Evolutionary conservation across 352 stramenopile species (phyloP).

Genomic region (Elongisporangium senticosum): DNA sequence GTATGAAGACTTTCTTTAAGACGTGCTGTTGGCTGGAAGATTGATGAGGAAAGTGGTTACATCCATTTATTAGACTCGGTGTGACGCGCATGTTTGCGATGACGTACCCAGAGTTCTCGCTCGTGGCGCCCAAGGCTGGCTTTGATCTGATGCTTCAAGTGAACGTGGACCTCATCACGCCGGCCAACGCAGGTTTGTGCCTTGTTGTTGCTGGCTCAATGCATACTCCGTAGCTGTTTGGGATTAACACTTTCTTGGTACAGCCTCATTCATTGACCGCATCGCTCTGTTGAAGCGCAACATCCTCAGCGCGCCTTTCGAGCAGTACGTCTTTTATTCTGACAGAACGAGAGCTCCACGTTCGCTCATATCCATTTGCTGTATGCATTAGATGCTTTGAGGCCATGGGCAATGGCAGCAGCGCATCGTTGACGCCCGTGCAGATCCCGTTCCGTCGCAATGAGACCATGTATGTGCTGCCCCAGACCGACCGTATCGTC

Average conservation of each 20-base stretch:
- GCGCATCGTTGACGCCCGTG: conserved; percentile 45
- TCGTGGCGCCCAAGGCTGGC: conserved; percentile 58
- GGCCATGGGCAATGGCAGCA: conserved; percentile 60
- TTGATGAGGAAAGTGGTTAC: background rate
- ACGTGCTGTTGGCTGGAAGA: background rate
- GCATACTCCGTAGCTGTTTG: background rate
- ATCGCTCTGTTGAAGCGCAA: conserved; percentile 81
- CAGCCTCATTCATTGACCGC: conserved; percentile 69
- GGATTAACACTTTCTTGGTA: conserved; percentile 2
- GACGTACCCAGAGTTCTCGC: conserved; percentile 70
- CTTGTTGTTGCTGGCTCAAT: background rate
- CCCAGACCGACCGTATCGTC: conserved; percentile 84
- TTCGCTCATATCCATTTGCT: conserved; percentile 1
- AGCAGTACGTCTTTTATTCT: conserved; percentile 33
- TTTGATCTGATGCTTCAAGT: conserved; percentile 78
- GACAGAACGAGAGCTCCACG: background rate
- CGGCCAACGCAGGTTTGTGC: conserved; percentile 48
- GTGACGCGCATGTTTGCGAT: conserved; percentile 62
- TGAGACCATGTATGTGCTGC: conserved; percentile 84
- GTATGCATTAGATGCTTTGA: conserved; percentile 47
- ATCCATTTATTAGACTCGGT: conserved; percentile 26
- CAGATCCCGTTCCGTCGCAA: conserved; percentile 85
- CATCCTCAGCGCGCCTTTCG: conserved; percentile 69
- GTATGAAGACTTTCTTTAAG: conserved; percentile 11
- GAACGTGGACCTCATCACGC: conserved; percentile 74